Evolutionary conservation across 345 rosid genomes (phyloP).

Genomic region (Microcos paniculata): DNA sequence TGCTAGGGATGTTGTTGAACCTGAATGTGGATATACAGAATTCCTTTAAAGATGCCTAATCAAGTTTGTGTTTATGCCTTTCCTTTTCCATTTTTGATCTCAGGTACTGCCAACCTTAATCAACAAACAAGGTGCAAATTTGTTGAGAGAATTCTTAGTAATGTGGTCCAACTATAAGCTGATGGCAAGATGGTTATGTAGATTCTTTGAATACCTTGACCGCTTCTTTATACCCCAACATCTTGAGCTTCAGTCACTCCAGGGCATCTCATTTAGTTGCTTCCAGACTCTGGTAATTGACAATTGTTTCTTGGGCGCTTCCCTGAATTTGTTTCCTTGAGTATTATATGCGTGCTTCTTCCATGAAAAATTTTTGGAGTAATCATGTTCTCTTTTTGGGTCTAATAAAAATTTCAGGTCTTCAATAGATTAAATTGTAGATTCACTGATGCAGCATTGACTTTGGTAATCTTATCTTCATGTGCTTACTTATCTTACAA

Average conservation of each 20-base stretch:
- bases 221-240: slow-evolving; percentile 22
- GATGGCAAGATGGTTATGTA: slow-evolving; percentile 35
- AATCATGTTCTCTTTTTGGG: not conserved
- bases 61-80: not conserved
- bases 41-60: not conserved
- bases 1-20: not conserved
- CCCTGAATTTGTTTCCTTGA: not conserved
- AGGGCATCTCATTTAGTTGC: slow-evolving; percentile 10
- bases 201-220: slow-evolving; percentile 29
- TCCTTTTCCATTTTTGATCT: not conserved
- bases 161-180: slow-evolving; percentile 35
- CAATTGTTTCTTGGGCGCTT: not conserved
- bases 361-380: not conserved
- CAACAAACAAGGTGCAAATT: slow-evolving; percentile 19
- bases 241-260: slow-evolving; percentile 7
- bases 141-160: slow-evolving; percentile 23
- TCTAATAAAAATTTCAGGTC: slow-evolving; percentile 23
- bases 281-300: slow-evolving; percentile 26
- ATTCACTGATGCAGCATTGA: slow-evolving; percentile 15
- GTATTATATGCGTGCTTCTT: not conserved
- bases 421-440: slow-evolving; percentile 12
- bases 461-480: slow-evolving; percentile 19
- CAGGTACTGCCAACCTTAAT: slow-evolving; percentile 25
- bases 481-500: not conserved
- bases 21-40: not conserved